Percentiles rank a stretch among this genome's conserved stretches.
Conservation (phyloP, 2,329 filamentous ascomycete species). For the Neoarthrinium moseri region DNA sequence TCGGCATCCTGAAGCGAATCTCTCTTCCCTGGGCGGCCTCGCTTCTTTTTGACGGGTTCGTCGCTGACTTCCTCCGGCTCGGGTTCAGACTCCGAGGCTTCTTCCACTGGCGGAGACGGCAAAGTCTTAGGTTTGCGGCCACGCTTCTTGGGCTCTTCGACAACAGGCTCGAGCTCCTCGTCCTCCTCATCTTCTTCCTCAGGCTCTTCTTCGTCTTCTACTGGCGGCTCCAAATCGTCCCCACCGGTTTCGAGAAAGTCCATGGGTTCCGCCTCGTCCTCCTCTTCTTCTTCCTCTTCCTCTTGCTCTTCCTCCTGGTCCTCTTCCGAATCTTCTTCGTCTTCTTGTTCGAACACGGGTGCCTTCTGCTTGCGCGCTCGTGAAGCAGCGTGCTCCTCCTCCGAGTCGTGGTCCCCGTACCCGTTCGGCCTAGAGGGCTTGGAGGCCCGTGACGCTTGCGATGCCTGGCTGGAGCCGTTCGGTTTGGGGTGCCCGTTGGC, state of each 20-base stretch:
- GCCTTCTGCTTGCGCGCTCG: constrained; percentile 18
- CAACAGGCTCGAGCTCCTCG: constrained; percentile 7
- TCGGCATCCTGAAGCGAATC: constrained; percentile 3
- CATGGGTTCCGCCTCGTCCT: constrained; percentile 21
- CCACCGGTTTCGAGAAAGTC: constrained; percentile 14
- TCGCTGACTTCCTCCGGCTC: constrained; percentile 15
- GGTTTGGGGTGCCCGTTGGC: constrained; percentile 21
- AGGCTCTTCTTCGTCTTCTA: constrained; percentile 18
- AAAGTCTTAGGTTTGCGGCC: constrained; percentile 7
- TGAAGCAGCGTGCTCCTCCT: constrained; percentile 28
- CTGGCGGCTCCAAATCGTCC: constrained; percentile 14
- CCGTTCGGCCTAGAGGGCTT: constrained; percentile 17
- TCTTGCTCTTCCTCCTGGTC: constrained; percentile 18
- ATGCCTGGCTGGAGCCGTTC: constrained; percentile 18
- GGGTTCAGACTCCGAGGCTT: constrained; percentile 15
- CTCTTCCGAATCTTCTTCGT: constrained; percentile 20
- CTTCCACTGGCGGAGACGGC: background rate
- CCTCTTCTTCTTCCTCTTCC: constrained; percentile 16
- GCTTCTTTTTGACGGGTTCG: constrained; percentile 22
- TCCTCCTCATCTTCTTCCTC: constrained; percentile 23
- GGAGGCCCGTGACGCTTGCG: background rate
- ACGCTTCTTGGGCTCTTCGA: constrained; percentile 5
- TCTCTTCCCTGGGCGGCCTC: constrained; percentile 23
- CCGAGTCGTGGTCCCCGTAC: constrained; percentile 20
- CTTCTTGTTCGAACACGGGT: constrained; percentile 16